A percentile compares a stretch with the other conserved stretches of the same genome.
Conservation (phyloP, 805 yeast genomes). For the Starmerella floricola region DNA sequence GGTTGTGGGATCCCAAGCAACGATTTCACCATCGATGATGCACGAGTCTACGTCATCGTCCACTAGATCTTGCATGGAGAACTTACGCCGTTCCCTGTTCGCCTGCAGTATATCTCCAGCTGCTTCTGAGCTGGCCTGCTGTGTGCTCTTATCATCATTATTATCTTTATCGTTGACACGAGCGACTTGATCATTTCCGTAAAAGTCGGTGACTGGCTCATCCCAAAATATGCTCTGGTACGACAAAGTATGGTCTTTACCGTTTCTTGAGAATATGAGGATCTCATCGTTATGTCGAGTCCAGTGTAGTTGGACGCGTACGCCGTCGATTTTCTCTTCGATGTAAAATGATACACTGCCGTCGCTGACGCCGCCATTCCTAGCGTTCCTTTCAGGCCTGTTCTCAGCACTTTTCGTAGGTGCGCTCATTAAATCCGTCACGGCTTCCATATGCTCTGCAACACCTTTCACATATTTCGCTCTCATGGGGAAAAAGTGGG, state of each 20-base stretch:
- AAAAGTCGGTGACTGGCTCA: not conserved
- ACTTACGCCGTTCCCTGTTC: not conserved
- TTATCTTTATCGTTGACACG: no score
- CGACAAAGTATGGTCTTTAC: constrained; percentile 54
- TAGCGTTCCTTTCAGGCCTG: not conserved
- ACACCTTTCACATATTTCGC: constrained; percentile 44
- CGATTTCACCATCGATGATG: constrained; percentile 85
- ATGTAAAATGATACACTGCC: constrained; percentile 55
- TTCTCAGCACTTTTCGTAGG: not conserved
- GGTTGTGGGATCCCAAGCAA: constrained; percentile 57
- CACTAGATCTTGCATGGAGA: constrained; percentile 22
- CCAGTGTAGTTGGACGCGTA: constrained; percentile 69
- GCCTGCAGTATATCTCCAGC: no score
- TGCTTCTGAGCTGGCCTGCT: no score
- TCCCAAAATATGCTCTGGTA: constrained; percentile 5
- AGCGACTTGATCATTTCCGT: no score
- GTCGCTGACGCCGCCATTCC: no score
- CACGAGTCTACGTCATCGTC: constrained; percentile 27
- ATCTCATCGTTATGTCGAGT: constrained; percentile 35
- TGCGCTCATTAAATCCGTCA: constrained; percentile 25
- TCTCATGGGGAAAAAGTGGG: constrained; percentile 66
- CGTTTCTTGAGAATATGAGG: constrained; percentile 51
- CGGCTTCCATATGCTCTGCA: constrained; percentile 39
- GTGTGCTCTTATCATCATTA: no score
- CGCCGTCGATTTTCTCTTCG: constrained; percentile 93